Conservation (phyloP, 306 rosid species). For the Rosa chinensis region DNA sequence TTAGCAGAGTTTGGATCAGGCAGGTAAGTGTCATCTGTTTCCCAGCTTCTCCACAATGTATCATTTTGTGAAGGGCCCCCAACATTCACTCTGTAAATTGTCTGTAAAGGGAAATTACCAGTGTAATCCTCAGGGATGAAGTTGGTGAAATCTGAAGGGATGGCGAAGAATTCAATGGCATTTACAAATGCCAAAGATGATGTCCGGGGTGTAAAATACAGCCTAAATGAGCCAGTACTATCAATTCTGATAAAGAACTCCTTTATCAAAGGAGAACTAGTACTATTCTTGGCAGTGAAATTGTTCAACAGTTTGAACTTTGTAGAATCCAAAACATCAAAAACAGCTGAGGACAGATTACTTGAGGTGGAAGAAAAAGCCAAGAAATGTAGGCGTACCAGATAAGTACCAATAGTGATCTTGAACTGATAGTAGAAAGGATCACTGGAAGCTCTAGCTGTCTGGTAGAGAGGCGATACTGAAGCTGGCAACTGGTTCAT, state of each 20-base stretch:
- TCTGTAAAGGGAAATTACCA: neutral
- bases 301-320: slow-evolving; percentile 31
- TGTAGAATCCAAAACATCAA: slow-evolving; percentile 37
- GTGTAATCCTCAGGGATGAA: neutral
- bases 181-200: slow-evolving; percentile 51
- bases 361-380: slow-evolving; percentile 25
- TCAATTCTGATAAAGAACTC: slow-evolving; percentile 35
- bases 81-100: slow-evolving; percentile 42
- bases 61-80: slow-evolving; percentile 18
- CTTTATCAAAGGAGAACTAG: slow-evolving; percentile 18
- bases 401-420: slow-evolving; percentile 11
- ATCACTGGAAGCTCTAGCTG: slow-evolving; percentile 25
- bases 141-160: slow-evolving; percentile 20
- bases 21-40: slow-evolving; percentile 3
- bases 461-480: slow-evolving; percentile 26
- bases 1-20: neutral
- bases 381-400: slow-evolving; percentile 56
- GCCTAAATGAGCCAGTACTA: neutral
- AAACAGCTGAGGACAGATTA: slow-evolving; percentile 34
- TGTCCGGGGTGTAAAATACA: slow-evolving; percentile 29
- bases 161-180: slow-evolving; percentile 51
- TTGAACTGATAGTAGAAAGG: slow-evolving; percentile 20
- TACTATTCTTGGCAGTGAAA: slow-evolving; percentile 21
- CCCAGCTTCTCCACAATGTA: slow-evolving; percentile 32
- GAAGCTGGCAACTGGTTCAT: neutral